Percentiles rank a stretch among this genome's conserved stretches.
Conservation (phyloP, 768 basidiomycete species). For the Paxillus ammoniavirescens region DNA sequence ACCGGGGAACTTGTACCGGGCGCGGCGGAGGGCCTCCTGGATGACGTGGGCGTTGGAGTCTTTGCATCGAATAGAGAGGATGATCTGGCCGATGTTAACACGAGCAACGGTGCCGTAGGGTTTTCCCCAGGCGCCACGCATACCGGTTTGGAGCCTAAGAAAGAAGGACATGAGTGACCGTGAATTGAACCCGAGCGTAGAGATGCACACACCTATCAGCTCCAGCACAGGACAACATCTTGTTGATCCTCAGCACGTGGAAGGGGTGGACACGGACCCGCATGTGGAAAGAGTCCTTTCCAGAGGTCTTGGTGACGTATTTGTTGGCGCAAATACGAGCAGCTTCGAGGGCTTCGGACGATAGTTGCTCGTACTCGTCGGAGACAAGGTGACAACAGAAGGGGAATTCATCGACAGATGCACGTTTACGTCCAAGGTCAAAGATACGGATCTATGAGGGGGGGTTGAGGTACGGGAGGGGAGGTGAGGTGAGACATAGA, state of each 20-base stretch:
- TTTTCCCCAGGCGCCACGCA: constrained; percentile 99
- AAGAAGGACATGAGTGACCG: neutral
- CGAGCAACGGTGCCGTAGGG: constrained; percentile 95
- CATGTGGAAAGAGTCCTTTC: constrained; percentile 99
- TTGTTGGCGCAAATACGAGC: constrained; percentile 99
- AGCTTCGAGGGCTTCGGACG: constrained; percentile 93
- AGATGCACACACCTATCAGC: constrained; percentile 73
- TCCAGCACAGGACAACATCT: constrained; percentile 99
- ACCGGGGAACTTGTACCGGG: constrained; percentile 99
- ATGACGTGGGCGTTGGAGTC: constrained; percentile 84
- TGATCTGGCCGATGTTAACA: constrained; percentile 96
- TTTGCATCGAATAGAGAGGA: constrained; percentile 89
- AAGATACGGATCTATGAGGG: constrained; percentile 84
- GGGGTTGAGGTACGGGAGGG: too few species aligned
- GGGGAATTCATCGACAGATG: constrained; percentile 96
- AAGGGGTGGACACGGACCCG: constrained; percentile 96
- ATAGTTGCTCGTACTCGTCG: constrained; percentile 97
- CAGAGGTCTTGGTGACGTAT: constrained; percentile 96
- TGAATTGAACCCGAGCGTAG: too few species aligned
- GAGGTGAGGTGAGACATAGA: neutral
- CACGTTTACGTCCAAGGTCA: constrained; percentile 94
- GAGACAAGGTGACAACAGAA: constrained; percentile 97
- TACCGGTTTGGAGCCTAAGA: constrained; percentile 84
- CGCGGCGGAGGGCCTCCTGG: constrained; percentile 95
- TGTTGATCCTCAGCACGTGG: constrained; percentile 99